Evolutionary conservation across 2,329 filamentous ascomycete genomes (phyloP).

Genomic region (Monosporascus cannonballus): DNA sequence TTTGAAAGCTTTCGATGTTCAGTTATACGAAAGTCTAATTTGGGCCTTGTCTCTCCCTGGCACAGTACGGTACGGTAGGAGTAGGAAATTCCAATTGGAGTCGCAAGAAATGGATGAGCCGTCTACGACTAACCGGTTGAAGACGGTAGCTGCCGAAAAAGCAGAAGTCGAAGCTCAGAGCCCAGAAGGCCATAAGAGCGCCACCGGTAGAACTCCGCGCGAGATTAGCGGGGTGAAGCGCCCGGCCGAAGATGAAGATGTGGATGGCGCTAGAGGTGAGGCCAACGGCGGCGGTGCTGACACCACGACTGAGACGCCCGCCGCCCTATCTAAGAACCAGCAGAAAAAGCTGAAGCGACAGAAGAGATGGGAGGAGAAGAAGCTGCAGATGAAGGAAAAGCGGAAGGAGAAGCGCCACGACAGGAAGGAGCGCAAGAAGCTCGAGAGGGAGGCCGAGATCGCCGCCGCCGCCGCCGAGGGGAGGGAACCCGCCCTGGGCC

Average conservation of each 20-base stretch:
- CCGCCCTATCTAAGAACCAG: slow-evolving; percentile 74
- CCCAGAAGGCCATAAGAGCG: slow-evolving; percentile 3
- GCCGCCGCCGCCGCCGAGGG: slow-evolving; percentile 36
- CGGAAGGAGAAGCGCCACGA: slow-evolving; percentile 51
- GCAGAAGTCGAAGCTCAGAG: slow-evolving; percentile 6
- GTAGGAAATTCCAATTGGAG: not conserved
- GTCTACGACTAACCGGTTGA: not conserved
- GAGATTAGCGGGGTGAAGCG: slow-evolving; percentile 18
- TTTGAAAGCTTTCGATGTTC: not conserved
- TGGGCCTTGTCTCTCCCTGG: too few species aligned
- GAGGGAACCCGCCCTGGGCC: slow-evolving; percentile 32
- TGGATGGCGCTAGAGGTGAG: slow-evolving; percentile 24
- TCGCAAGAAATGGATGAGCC: not conserved
- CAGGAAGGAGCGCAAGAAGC: slow-evolving; percentile 41
- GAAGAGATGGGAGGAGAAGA: slow-evolving; percentile 70
- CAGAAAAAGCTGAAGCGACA: slow-evolving; percentile 70
- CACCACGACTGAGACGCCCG: slow-evolving; percentile 5
- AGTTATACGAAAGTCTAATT: too few species aligned
- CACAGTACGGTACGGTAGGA: too few species aligned
- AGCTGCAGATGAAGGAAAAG: slow-evolving; percentile 40
- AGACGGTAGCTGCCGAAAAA: slow-evolving; percentile 4
- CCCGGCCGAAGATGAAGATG: slow-evolving; percentile 33
- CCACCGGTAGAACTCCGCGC: not conserved
- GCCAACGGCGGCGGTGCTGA: slow-evolving; percentile 67
- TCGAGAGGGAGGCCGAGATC: slow-evolving; percentile 43